Base-by-base conservation (phyloP, 371 early-diverging fungal genomes). In the Rhizomucor miehei region DNA sequence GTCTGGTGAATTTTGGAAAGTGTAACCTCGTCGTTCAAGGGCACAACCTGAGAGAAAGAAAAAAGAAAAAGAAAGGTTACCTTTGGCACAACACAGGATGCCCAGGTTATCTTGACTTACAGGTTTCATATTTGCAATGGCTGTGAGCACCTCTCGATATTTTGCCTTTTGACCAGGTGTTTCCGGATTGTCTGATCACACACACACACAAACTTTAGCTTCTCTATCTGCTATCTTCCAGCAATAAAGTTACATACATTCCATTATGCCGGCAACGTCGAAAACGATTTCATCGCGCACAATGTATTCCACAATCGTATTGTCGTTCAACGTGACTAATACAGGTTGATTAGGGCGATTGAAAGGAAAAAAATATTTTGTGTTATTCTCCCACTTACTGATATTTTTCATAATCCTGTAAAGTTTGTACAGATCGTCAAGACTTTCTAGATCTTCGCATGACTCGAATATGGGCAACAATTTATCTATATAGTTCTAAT, bases 401-500 rank as follows among this genome's bases (percentile, higher is more conserved):
- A 94, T 84, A 44, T 77, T 75, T 47, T 82, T 79, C 67, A 88
- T 80, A 36, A 92, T 89, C 14, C 70, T 78, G 61, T 85, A 89
- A 21, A 96, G 59, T 8, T 64, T 52, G 56, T 87, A 84, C 45
- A 94, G 62, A 49, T 91, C 92, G 3, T 86, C 74, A 4, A 70
- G 70, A 16, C 79, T 84, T 24, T 94, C 93, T 66, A 92, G 54
- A 61, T 95, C 94, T 64, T 95, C 97, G 45, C 87, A 87, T 2
- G 79, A 73, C 50, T 90, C 88, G 59, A 93, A 79, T 5, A 93
- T 49, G 1, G 80, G 81, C 8, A 84, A 48, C 16, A 96, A 70
- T 57, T 87, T 89, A 38, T 81, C 82, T 38, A 93, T 67, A 52
- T 86, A 94, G 40, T 80, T 78, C 86, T 89, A 23, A 14, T 21